Evolutionary conservation across 1,139 yeast species (phyloP).

Genomic region (Suhomyces taliae): DNA sequence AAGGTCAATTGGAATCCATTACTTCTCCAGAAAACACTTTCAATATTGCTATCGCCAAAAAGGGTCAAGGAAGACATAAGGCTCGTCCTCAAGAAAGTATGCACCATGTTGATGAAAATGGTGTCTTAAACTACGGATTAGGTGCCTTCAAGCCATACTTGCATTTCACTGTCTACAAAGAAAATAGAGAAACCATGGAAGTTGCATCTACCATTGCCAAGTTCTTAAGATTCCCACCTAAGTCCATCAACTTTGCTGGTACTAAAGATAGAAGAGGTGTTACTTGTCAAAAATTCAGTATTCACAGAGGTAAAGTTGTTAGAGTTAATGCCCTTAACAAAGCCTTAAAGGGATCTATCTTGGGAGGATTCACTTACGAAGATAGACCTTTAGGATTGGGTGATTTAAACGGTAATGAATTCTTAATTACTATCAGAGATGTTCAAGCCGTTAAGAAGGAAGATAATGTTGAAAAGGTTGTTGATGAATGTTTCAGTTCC

Average conservation of each 20-base stretch:
- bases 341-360: constrained; percentile 66
- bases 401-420: constrained; percentile 84
- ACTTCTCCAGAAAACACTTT: constrained; percentile 72
- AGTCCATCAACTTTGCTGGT: constrained; percentile 79
- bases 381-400: constrained; percentile 71
- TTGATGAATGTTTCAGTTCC: constrained; percentile 56
- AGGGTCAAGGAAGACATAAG: constrained; percentile 18
- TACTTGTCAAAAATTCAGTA: constrained; percentile 81
- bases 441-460: constrained; percentile 39
- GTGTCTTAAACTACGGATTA: constrained; percentile 53
- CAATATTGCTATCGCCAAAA: constrained; percentile 52
- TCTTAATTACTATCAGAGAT: constrained; percentile 78
- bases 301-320: constrained; percentile 72
- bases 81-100: constrained; percentile 42
- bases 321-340: constrained; percentile 76
- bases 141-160: constrained; percentile 70
- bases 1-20: constrained; percentile 72
- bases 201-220: constrained; percentile 75
- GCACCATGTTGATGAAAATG: constrained; percentile 51
- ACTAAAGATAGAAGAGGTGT: constrained; percentile 97
- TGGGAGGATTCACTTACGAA: constrained; percentile 77
- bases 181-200: constrained; percentile 97
- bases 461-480: constrained; percentile 39
- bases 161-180: constrained; percentile 84
- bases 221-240: constrained; percentile 70